A percentile compares a stretch with the other conserved stretches of the same genome.
phyloP scores from a whole-genome alignment of 257 asterid species.

The Knoxia roxburghii region DNA sequence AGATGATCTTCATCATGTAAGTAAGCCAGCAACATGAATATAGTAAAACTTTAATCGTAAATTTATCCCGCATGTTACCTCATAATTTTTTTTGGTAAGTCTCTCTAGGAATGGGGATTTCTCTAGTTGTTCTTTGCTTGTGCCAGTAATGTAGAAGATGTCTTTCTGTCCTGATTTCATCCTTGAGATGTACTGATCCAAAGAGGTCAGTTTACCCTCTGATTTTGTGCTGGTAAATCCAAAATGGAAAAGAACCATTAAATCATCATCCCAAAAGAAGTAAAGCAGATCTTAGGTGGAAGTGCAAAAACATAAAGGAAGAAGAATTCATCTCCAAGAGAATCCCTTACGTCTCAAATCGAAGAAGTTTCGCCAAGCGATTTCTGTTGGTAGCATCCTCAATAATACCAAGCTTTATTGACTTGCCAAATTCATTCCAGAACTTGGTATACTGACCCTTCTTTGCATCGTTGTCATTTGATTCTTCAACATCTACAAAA shows the following conservation, averaged over 20 bases:
- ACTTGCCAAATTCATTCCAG: conserved; percentile 96
- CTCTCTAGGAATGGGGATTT: conserved; percentile 98
- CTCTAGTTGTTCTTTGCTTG: conserved; percentile 91
- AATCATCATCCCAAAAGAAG: neutral
- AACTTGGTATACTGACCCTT: conserved; percentile 78
- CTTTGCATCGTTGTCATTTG: conserved; percentile 66
- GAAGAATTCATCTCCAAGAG: neutral
- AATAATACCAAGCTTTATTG: conserved; percentile 83
- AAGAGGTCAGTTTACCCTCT: conserved; percentile 82
- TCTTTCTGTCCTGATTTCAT: conserved; percentile 95
- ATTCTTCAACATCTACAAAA: conserved; percentile 65
- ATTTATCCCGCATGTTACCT: conserved; percentile 33
- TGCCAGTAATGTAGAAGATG: conserved; percentile 87
- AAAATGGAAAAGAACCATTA: neutral
- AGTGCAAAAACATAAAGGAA: neutral
- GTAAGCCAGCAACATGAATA: neutral
- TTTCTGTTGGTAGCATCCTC: conserved; percentile 90
- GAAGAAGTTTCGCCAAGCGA: conserved; percentile 83
- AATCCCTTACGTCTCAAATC: conserved; percentile 67
- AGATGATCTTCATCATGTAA: neutral
- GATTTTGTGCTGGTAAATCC: conserved; percentile 63
- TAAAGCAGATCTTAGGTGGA: neutral
- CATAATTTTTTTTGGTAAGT: conserved; percentile 75
- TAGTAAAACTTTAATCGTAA: too few relatives aligned
- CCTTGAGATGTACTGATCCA: conserved; percentile 89